Conservation (phyloP, 345 rosid genomes). For the Psidium guajava region DNA sequence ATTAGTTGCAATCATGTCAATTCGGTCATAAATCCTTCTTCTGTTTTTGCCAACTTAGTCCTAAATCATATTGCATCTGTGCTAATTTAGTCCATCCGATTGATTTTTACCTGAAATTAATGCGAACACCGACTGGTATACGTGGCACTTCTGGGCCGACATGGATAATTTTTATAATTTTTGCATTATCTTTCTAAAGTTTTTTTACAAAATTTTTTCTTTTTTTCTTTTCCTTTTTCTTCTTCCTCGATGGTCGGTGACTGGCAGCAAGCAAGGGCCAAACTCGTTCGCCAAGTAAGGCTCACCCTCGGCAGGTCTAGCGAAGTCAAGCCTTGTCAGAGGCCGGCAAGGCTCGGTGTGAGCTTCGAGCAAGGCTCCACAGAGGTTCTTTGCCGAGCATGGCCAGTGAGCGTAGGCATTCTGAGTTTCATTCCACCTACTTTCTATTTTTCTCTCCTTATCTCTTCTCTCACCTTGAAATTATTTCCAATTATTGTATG, state of each 20-base stretch:
- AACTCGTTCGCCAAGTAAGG: too few relatives aligned
- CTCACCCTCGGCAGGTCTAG: too few relatives aligned
- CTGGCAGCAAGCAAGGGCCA: too few relatives aligned
- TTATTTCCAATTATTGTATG: not conserved
- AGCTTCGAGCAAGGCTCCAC: too few relatives aligned
- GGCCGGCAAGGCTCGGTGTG: too few relatives aligned
- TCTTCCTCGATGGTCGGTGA: too few relatives aligned
- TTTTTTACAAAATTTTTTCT: not conserved
- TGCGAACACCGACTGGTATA: fast-evolving
- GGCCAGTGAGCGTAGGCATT: too few relatives aligned
- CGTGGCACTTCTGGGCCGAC: fast-evolving
- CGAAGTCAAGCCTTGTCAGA: too few relatives aligned
- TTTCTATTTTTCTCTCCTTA: not conserved
- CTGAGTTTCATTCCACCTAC: not conserved
- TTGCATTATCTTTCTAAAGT: not conserved
- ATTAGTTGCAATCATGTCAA: fast-evolving
- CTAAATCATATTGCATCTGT: not conserved
- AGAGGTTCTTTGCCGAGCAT: too few relatives aligned
- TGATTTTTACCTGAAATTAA: fast-evolving
- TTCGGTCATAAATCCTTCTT: not conserved
- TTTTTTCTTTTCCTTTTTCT: not conserved
- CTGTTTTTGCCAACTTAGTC: not conserved
- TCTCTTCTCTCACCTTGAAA: not conserved
- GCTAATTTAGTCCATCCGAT: fast-evolving
- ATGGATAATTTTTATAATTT: not conserved